A percentile compares a stretch with the other conserved stretches of the same genome.
phyloP scores from a whole-genome alignment of 768 basidiomycete genomes.

The Lactarius trivialis region DNA sequence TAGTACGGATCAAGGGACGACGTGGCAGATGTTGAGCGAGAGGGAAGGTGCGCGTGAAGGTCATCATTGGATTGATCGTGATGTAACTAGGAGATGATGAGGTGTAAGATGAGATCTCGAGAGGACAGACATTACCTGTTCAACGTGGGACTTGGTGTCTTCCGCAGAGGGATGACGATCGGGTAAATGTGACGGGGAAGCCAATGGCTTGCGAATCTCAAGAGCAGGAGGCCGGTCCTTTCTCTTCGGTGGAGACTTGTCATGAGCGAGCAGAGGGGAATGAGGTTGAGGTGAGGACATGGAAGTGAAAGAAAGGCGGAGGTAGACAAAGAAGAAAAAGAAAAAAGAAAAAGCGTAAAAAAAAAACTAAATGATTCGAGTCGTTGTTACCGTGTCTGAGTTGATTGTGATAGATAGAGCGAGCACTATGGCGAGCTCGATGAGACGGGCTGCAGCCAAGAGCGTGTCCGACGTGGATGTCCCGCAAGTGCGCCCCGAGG shows the following conservation, averaged over 20 bases:
- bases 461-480: slow-evolving; percentile 16
- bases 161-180: slow-evolving; percentile 29
- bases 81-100: slow-evolving; percentile 34
- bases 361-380: slow-evolving; percentile 21
- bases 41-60: slow-evolving; percentile 34
- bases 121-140: slow-evolving; percentile 15
- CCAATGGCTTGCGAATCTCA: slow-evolving; percentile 37
- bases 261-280: slow-evolving; percentile 27
- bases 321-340: slow-evolving; percentile 22
- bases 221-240: slow-evolving; percentile 50
- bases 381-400: not conserved
- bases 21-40: slow-evolving; percentile 67
- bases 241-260: slow-evolving; percentile 36
- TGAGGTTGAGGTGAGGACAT: slow-evolving; percentile 36
- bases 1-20: slow-evolving; percentile 88
- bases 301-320: slow-evolving; percentile 29
- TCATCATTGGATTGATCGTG: slow-evolving; percentile 39
- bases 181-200: slow-evolving; percentile 32
- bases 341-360: slow-evolving; percentile 23
- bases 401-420: slow-evolving; percentile 15
- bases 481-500: slow-evolving; percentile 2
- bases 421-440: slow-evolving; percentile 24
- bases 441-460: slow-evolving; percentile 14
- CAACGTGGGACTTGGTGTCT: slow-evolving; percentile 16
- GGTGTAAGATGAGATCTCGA: slow-evolving; percentile 4